phyloP scores from a whole-genome alignment of 306 rosid species.

The Rosa chinensis region DNA sequence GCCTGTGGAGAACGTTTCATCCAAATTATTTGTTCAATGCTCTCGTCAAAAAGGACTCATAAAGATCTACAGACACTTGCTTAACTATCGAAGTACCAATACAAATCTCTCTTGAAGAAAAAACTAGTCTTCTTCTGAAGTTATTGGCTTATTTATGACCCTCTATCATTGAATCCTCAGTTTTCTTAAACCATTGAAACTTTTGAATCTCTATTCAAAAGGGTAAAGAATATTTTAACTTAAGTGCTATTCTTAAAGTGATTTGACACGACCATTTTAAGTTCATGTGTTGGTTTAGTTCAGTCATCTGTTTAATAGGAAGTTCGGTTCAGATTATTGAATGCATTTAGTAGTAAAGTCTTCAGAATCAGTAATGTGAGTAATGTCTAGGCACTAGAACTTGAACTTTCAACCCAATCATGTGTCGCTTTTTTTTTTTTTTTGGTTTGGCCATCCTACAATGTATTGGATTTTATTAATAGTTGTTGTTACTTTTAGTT shows the following conservation, averaged over 20 bases:
- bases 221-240: background rate
- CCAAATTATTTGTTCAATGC: slow-evolving; percentile 95
- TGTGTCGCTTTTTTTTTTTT: background rate
- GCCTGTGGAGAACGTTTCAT: slow-evolving; percentile 91
- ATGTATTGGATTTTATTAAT: background rate
- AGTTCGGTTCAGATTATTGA: background rate
- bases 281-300: background rate
- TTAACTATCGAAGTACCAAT: slow-evolving; percentile 76
- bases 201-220: background rate
- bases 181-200: background rate
- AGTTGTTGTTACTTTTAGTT: background rate
- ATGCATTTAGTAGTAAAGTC: background rate
- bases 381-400: slow-evolving; percentile 1
- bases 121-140: background rate
- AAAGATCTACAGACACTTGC: slow-evolving; percentile 96
- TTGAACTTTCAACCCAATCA: background rate
- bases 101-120: slow-evolving; percentile 5
- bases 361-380: background rate
- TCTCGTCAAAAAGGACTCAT: slow-evolving; percentile 96
- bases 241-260: background rate
- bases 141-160: background rate
- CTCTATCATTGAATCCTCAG: background rate
- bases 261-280: background rate
- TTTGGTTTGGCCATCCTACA: background rate
- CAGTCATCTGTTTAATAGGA: background rate